These are phyloP conservation scores for Cytospora leucostoma DNA, from an alignment of 2,329 filamentous ascomycete species.

Conservation along the genomic window DNA sequence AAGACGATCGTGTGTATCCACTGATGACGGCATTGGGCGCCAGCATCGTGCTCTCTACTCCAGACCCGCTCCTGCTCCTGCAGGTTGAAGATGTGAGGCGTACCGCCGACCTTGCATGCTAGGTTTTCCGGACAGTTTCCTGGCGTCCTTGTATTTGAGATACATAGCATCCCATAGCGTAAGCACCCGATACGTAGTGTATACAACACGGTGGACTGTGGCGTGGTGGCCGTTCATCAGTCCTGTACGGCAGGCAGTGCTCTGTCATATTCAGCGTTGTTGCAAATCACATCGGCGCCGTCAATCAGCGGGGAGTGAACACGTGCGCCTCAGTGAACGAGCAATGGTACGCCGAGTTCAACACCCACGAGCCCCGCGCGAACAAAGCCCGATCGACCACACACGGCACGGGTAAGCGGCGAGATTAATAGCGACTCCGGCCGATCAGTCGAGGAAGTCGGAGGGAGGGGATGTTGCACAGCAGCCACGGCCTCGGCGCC, in stretches of 20 bases:
- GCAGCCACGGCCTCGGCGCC: constrained; percentile 16
- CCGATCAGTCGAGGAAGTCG: constrained; percentile 6
- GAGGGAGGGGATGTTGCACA: not conserved
- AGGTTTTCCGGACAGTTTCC: constrained; percentile 6
- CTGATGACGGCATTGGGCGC: constrained; percentile 19
- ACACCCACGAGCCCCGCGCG: constrained; percentile 14
- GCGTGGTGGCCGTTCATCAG: not conserved
- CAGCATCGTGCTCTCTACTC: constrained; percentile 13
- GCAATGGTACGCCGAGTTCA: not conserved
- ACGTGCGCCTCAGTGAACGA: constrained; percentile 19
- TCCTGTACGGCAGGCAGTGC: not conserved
- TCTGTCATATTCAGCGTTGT: not conserved
- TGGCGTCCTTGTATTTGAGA: constrained; percentile 4
- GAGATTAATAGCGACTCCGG: constrained; percentile 21
- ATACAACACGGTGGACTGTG: not conserved
- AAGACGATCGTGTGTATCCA: constrained; percentile 18
- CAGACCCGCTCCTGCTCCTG: constrained; percentile 20
- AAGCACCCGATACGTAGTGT: not conserved
- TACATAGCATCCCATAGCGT: not conserved
- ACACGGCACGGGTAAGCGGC: constrained; percentile 17
- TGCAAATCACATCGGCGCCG: constrained; percentile 10
- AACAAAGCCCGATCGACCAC: constrained; percentile 7
- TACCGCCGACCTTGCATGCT: constrained; percentile 10
- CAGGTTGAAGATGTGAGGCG: constrained; percentile 16
- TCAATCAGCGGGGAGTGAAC: constrained; percentile 21